Evolutionary conservation across 73 alveolate genomes (phyloP).

Genomic region (Tetrahymena malaccensis): DNA sequence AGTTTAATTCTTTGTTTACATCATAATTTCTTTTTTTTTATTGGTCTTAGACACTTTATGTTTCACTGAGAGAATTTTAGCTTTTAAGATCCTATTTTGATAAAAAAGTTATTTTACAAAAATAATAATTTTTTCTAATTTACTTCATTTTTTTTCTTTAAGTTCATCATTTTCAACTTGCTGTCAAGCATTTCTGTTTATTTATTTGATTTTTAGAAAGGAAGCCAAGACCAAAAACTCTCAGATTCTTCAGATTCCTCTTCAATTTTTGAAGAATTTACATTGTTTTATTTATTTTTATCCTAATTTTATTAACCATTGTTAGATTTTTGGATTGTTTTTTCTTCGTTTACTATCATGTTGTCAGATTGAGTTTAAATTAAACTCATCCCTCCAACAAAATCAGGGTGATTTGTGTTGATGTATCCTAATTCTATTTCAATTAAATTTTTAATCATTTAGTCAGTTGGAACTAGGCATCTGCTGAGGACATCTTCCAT

Average conservation of each 20-base stretch:
- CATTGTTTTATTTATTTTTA: neutral
- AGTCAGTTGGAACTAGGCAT: conserved; percentile 54
- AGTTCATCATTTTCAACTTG: neutral
- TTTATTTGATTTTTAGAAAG: neutral
- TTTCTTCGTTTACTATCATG: conserved; percentile 26
- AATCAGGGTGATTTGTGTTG: conserved; percentile 78
- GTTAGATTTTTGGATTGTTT: neutral
- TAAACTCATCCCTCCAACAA: conserved; percentile 63
- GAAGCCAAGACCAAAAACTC: conserved; percentile 27
- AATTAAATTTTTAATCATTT: conserved; percentile 54
- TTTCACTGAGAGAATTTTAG: neutral
- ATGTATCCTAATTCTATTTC: conserved; percentile 72
- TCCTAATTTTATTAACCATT: neutral
- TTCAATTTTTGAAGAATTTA: conserved; percentile 11
- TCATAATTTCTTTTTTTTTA: neutral
- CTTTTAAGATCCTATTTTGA: neutral
- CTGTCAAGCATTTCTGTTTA: neutral
- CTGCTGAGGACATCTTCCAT: conserved; percentile 52
- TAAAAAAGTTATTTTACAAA: neutral
- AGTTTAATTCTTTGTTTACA: neutral
- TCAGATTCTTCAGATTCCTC: conserved; percentile 8
- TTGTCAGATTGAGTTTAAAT: conserved; percentile 35
- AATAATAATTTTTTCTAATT: neutral
- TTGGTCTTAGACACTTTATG: neutral
- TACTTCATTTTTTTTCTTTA: neutral